These are phyloP conservation scores for Penicillium sp. DNA, from an alignment of 2,329 filamentous ascomycete species.

Conservation along the genomic window DNA sequence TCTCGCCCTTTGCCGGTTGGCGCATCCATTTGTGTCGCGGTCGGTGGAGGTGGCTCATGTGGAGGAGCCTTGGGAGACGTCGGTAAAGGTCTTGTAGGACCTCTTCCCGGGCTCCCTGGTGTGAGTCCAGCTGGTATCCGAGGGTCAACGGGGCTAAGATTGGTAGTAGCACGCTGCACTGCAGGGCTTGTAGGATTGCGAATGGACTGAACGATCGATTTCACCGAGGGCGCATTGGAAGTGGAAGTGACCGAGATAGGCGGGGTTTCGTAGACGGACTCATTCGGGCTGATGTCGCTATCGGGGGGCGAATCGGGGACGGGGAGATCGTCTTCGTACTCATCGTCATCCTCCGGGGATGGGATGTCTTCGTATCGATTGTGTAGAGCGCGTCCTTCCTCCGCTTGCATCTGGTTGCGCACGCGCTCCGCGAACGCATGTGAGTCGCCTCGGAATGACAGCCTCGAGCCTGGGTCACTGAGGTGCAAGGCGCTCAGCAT, in stretches of 20 bases:
- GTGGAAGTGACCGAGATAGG: slow-evolving; percentile 24
- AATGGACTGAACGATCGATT: slow-evolving; percentile 27
- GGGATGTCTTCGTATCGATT: slow-evolving; percentile 38
- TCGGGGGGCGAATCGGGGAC: no score
- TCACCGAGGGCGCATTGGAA: slow-evolving; percentile 24
- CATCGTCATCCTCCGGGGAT: slow-evolving; percentile 28
- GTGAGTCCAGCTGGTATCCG: slow-evolving; percentile 24
- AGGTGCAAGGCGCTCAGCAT: slow-evolving; percentile 36
- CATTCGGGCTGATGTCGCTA: slow-evolving; percentile 11
- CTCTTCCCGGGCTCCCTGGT: slow-evolving; percentile 21
- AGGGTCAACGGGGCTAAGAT: slow-evolving; percentile 25
- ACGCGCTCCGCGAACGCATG: slow-evolving; percentile 48
- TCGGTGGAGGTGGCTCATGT: slow-evolving; percentile 13
- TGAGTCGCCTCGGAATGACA: slow-evolving; percentile 42
- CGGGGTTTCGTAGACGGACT: slow-evolving; percentile 27
- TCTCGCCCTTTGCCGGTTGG: background rate
- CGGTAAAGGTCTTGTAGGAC: slow-evolving; percentile 12
- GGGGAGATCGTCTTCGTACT: slow-evolving; percentile 8
- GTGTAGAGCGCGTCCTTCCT: slow-evolving; percentile 53
- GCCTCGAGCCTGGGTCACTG: slow-evolving; percentile 33
- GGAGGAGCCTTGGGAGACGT: slow-evolving; percentile 9
- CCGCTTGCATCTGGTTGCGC: slow-evolving; percentile 52
- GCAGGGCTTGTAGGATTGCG: slow-evolving; percentile 27
- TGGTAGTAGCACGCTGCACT: slow-evolving; percentile 14
- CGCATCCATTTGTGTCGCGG: background rate